Base-by-base conservation (phyloP, 257 asterid genomes). In the Solanum piurae region DNA sequence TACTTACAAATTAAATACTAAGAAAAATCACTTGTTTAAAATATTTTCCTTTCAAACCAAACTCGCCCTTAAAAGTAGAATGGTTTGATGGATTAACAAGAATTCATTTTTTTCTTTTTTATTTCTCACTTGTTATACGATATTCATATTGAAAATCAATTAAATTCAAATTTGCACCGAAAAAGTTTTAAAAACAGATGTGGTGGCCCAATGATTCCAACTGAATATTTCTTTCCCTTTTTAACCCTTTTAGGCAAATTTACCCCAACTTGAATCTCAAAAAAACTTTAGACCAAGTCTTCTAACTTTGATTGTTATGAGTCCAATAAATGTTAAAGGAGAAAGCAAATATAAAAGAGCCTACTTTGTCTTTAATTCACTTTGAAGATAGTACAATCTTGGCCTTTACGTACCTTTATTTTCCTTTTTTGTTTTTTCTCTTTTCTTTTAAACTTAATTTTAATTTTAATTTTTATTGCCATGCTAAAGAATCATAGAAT, bases 401-500 rank as follows among this genome's bases (percentile, higher is more conserved):
- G 69, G 20, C 37, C 86, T 82, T 71, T 68, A 52, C 55, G 29
- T 13, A 33, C 25, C 87, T 87, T 38, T 58, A 82, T 20, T 20
- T 52, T 38, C 29, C 80, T 88, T n/a, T 4, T n/a, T 9, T 18
- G 21, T 58, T 44, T 66, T 18, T 52, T 16, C 4, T 16, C 23
- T 3, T 13, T 6, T 42, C 21, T 20, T 69, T n/a, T 38, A 37
- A n/a, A 33, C 12, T 33, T 18, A 3, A 31, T 38, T 37, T 42
- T 46, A 13, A 0, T 52, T 21, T 52, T 46, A n/a, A 20, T 40
- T 69, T 25, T 16, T 27, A 80, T 87, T 71, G 83, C 34, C 29
- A 76, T 86, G 88, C 88, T 88, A 83, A 88, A 90, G 94, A 88
- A 64, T 86, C 87, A 87, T 88, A 89, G 92, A 89, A 58, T 58